Conservation (phyloP, 352 stramenopile species). For the Pythium grandisporangium region DNA sequence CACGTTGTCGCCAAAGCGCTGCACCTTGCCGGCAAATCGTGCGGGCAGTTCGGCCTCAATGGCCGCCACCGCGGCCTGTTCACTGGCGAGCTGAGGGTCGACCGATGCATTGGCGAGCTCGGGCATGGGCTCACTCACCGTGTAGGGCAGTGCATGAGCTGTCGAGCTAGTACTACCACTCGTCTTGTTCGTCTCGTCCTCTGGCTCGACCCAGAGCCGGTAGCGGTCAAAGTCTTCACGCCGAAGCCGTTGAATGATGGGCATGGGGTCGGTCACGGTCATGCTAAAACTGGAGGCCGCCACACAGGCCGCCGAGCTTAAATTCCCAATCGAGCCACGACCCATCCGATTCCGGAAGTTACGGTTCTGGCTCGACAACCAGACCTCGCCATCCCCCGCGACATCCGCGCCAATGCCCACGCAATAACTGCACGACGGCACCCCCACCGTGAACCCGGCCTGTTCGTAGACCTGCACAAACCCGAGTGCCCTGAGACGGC, state of each 20-base stretch:
- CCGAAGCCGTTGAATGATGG: slow-evolving; percentile 52
- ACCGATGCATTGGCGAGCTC: slow-evolving; percentile 19
- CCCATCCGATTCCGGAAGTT: slow-evolving; percentile 85
- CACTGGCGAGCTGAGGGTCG: slow-evolving; percentile 29
- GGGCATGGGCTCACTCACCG: slow-evolving; percentile 29
- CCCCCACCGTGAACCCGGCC: slow-evolving; percentile 65
- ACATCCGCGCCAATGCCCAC: slow-evolving; percentile 76
- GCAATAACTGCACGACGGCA: slow-evolving; percentile 77
- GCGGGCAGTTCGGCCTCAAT: slow-evolving; percentile 42
- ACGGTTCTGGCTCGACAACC: slow-evolving; percentile 77
- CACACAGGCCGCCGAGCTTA: slow-evolving; percentile 56
- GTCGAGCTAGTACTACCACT: no score
- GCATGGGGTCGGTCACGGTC: slow-evolving; percentile 58
- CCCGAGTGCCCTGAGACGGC: slow-evolving; percentile 46
- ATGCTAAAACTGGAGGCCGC: slow-evolving; percentile 75
- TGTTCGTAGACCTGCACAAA: slow-evolving; percentile 70
- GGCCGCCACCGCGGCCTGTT: slow-evolving; percentile 44
- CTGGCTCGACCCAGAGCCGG: slow-evolving; percentile 55
- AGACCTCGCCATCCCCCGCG: slow-evolving; percentile 60
- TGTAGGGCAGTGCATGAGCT: slow-evolving; percentile 34
- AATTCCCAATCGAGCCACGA: slow-evolving; percentile 69
- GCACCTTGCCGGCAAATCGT: slow-evolving; percentile 55
- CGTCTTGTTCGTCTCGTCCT: slow-evolving; percentile 10
- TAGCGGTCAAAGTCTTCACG: slow-evolving; percentile 72
- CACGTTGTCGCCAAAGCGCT: slow-evolving; percentile 72